Evolutionary conservation across 305 asterid species (phyloP).

Genomic region (Nicotiana rustica): DNA sequence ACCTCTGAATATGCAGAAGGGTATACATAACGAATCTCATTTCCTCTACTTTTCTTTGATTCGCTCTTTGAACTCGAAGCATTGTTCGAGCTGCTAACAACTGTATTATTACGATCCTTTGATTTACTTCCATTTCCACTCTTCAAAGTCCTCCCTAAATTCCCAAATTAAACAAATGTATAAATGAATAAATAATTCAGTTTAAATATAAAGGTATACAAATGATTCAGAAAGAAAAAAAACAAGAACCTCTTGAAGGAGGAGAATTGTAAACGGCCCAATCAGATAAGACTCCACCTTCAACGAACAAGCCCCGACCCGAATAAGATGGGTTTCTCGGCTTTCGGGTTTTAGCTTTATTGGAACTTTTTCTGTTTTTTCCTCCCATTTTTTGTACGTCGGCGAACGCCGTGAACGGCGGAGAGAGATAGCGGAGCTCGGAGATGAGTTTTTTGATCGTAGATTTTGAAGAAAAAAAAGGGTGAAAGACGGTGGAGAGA

Average conservation of each 20-base stretch:
- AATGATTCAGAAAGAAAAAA: background rate
- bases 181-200: constrained; percentile 17
- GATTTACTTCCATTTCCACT: constrained; percentile 49
- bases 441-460: background rate
- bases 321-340: constrained; percentile 46
- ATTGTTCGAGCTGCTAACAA: constrained; percentile 44
- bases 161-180: constrained; percentile 25
- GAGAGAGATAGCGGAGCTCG: background rate
- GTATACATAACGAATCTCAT: constrained; percentile 58
- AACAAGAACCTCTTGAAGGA: constrained; percentile 68
- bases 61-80: constrained; percentile 45
- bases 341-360: constrained; percentile 58
- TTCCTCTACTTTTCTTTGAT: constrained; percentile 50
- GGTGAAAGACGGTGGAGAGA: background rate
- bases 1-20: constrained; percentile 59
- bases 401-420: constrained; percentile 25
- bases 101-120: constrained; percentile 52
- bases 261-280: constrained; percentile 69
- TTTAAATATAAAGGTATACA: background rate
- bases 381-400: constrained; percentile 47
- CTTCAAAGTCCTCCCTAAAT: constrained; percentile 57
- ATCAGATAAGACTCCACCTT: constrained; percentile 79
- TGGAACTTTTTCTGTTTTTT: constrained; percentile 62
- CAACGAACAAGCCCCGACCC: constrained; percentile 67
- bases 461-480: background rate